phyloP scores from a whole-genome alignment of 2,329 filamentous ascomycete genomes.

The Calonectria leucothoes region DNA sequence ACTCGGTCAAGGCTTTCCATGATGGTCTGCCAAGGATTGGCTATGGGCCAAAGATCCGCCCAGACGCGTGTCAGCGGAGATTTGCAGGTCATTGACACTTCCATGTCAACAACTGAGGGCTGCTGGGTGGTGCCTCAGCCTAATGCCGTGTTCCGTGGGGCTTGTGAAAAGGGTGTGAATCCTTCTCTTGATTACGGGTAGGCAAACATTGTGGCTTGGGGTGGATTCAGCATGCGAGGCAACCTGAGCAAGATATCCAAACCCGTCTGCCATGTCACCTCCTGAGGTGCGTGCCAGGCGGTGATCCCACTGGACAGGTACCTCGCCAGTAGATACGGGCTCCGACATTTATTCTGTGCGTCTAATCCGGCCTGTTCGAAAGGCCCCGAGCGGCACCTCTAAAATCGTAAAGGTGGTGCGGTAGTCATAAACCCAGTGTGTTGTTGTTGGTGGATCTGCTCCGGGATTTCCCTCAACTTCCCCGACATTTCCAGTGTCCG shows the following conservation, averaged over 20 bases:
- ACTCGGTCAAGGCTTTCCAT: not conserved
- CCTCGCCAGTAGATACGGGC: not conserved
- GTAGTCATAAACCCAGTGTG: not conserved
- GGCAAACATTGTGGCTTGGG: not conserved
- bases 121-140: not conserved
- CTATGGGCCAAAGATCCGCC: not conserved
- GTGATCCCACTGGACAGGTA: not conserved
- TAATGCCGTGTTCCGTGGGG: not conserved
- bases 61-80: not conserved
- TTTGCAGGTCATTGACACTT: not conserved
- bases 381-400: not conserved
- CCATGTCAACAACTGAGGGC: not conserved
- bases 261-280: not conserved
- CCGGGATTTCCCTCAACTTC: not conserved
- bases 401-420: not conserved
- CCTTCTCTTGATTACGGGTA: not conserved
- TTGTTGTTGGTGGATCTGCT: not conserved
- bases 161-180: conserved; percentile 1
- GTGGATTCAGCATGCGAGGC: not conserved
- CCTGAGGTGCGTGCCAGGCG: not conserved
- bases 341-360: not conserved
- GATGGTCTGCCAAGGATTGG: not conserved
- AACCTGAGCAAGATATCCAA: not conserved
- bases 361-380: not conserved
- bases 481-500: not conserved